Evolutionary conservation across 139 green algal species (phyloP).

Genomic region (Haematococcus lacustris): DNA sequence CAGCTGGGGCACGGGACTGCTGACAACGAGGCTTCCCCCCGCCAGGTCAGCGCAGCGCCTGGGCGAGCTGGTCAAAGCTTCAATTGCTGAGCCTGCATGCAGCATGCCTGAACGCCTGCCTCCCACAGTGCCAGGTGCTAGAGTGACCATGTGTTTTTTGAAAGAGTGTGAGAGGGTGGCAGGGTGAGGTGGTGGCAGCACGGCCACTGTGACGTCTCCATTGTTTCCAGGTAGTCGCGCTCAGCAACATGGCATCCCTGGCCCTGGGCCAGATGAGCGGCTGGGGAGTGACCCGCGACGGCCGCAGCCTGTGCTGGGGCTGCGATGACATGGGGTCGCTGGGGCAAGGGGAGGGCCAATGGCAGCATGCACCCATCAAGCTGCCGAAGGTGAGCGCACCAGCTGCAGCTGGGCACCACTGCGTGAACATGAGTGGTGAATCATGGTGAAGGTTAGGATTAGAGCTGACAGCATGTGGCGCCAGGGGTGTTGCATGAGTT

Average conservation of each 20-base stretch:
- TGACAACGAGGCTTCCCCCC: constrained; percentile 26
- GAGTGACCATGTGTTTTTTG: too few relatives aligned
- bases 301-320: constrained; percentile 6
- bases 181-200: too few relatives aligned
- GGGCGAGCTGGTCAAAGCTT: too few relatives aligned
- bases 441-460: not conserved
- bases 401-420: not conserved
- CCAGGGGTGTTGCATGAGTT: not conserved
- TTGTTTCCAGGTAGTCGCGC: not conserved
- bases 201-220: not conserved
- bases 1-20: constrained; percentile 26
- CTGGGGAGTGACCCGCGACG: not conserved
- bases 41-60: constrained; percentile 9
- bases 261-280: constrained; percentile 4
- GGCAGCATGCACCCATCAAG: constrained; percentile 1
- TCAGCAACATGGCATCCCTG: not conserved
- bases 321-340: constrained; percentile 28
- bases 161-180: too few relatives aligned
- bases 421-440: not conserved
- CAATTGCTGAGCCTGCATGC: too few relatives aligned
- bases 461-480: not conserved
- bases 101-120: too few relatives aligned
- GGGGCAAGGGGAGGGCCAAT: constrained; percentile 22
- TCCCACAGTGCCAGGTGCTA: too few relatives aligned
- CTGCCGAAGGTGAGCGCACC: not conserved